Conservation (phyloP, 2,329 filamentous ascomycete genomes). For the Cadophora malorum region DNA sequence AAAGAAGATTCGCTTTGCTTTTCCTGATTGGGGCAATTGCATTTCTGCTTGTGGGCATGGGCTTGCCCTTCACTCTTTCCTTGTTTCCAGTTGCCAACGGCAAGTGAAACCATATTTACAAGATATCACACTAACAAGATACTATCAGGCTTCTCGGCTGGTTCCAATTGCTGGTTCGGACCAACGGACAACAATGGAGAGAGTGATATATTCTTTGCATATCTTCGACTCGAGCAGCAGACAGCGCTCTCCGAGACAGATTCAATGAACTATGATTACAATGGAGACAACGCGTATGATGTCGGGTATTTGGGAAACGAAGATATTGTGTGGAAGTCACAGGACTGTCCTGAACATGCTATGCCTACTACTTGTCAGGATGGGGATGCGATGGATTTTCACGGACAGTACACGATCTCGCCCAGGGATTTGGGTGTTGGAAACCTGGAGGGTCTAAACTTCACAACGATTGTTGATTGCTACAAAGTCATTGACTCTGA, state of each 20-base stretch:
- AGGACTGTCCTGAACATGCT: not conserved
- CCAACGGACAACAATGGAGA: not conserved
- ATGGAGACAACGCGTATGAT: not conserved
- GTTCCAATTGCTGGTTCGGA: not conserved
- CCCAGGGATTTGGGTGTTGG: conserved; percentile 6
- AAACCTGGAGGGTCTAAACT: not conserved
- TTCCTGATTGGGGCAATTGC: too few relatives aligned
- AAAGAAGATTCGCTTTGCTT: too few relatives aligned
- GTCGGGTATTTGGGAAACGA: not conserved
- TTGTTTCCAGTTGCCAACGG: too few relatives aligned
- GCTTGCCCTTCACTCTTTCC: too few relatives aligned
- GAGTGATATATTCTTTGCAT: not conserved
- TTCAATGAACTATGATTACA: not conserved
- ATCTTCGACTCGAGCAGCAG: conserved; percentile 1
- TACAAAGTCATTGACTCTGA: conserved; percentile 13
- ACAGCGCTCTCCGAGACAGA: conserved; percentile 1
- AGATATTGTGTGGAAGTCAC: not conserved
- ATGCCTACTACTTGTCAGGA: not conserved
- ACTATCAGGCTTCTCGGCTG: not conserved
- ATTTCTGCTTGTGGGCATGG: too few relatives aligned
- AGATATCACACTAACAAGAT: not conserved
- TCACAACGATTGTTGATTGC: not conserved
- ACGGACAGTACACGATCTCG: not conserved
- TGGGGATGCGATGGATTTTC: conserved; percentile 1
- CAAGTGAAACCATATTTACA: not conserved